A percentile compares a stretch with the other conserved stretches of the same genome.
Evolutionary conservation across 2,329 filamentous ascomycete genomes (phyloP).

Genomic region (Aureobasidium namibiae): DNA sequence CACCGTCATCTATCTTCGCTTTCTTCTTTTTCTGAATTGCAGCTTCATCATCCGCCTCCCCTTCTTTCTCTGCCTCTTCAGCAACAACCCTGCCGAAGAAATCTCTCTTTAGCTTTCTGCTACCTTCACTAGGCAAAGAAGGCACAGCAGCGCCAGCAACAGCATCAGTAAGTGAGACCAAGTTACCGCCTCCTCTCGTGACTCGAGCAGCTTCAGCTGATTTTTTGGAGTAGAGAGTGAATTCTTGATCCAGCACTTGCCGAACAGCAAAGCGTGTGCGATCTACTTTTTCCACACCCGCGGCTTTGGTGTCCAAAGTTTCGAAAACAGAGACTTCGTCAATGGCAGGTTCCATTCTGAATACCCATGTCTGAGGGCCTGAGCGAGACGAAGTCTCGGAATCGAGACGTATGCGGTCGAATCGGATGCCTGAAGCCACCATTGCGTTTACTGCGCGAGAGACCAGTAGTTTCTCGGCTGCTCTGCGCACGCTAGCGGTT

Average conservation of each 20-base stretch:
- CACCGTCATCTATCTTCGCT: conserved; percentile 22
- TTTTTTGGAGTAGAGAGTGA: conserved; percentile 61
- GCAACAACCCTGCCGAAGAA: conserved; percentile 67
- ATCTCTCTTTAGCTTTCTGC: conserved; percentile 54
- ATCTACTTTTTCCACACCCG: conserved; percentile 33
- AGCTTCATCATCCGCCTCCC: conserved; percentile 19
- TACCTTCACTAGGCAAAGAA: conserved; percentile 19
- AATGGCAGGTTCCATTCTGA: conserved; percentile 89
- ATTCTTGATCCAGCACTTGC: conserved; percentile 87
- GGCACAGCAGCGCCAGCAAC: no score
- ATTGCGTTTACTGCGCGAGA: conserved; percentile 72
- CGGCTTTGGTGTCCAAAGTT: conserved; percentile 46
- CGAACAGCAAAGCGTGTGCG: conserved; percentile 85
- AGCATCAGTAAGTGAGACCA: conserved; percentile 16
- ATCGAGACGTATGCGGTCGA: conserved; percentile 73
- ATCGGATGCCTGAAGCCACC: conserved; percentile 69
- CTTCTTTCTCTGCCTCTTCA: conserved; percentile 23
- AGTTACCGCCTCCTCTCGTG: conserved; percentile 39
- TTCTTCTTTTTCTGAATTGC: background rate
- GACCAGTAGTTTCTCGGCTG: conserved; percentile 75
- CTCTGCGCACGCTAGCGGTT: conserved; percentile 79
- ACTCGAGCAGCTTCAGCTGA: conserved; percentile 60
- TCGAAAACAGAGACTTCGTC: conserved; percentile 71
- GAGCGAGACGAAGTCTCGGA: conserved; percentile 29
- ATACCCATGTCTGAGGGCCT: conserved; percentile 54